Percentiles rank a stretch among this genome's conserved stretches.
phyloP scores from a whole-genome alignment of 306 rosid genomes.

The Senna tora region DNA sequence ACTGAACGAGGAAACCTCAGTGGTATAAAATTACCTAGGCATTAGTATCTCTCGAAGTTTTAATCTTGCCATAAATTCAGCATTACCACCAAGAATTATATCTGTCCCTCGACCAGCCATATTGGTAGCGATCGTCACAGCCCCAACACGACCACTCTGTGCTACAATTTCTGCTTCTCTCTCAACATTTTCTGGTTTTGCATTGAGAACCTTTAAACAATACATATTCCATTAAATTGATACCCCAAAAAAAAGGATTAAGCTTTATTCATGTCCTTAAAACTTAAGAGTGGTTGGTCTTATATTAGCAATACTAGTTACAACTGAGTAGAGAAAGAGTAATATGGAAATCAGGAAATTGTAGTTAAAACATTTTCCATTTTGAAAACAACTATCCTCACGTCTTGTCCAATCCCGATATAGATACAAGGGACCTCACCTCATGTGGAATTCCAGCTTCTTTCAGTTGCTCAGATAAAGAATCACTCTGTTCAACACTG shows the following conservation, averaged over 20 bases:
- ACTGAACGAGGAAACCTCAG: background rate
- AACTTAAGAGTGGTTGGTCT: constrained; percentile 25
- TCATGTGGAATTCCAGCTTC: constrained; percentile 90
- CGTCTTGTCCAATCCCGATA: constrained; percentile 26
- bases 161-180: constrained; percentile 99
- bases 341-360: background rate
- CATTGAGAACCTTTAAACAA: constrained; percentile 82
- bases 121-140: constrained; percentile 97
- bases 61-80: constrained; percentile 97
- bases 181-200: constrained; percentile 99
- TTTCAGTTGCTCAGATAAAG: constrained; percentile 77
- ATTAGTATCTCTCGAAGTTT: constrained; percentile 94
- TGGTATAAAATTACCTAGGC: constrained; percentile 67
- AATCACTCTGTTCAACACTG: constrained; percentile 97
- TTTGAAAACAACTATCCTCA: constrained; percentile 26
- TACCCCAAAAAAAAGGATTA: constrained; percentile 3
- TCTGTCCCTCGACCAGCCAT: constrained; percentile 99
- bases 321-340: background rate
- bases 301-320: constrained; percentile 19
- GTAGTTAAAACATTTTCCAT: constrained; percentile 16
- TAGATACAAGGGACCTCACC: constrained; percentile 51
- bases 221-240: constrained; percentile 31
- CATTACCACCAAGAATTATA: constrained; percentile 97
- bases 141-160: constrained; percentile 97
- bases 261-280: constrained; percentile 26